phyloP scores from a whole-genome alignment of 306 rosid species.

The Castanea crenata region DNA sequence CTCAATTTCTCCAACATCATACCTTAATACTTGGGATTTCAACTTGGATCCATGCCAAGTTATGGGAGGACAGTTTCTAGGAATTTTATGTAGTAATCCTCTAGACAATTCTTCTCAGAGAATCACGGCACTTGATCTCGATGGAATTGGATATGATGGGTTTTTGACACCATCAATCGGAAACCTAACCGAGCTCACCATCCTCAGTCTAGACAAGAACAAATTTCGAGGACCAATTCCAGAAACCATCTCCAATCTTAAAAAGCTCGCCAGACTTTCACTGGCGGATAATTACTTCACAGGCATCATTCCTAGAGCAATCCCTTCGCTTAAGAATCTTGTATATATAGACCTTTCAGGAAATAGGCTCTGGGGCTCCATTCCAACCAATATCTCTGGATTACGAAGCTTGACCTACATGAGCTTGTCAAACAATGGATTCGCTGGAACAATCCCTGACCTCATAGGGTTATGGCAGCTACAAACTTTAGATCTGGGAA shows the following conservation, averaged over 20 bases:
- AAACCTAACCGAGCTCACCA: slow-evolving; percentile 37
- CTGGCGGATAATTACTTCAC: slow-evolving; percentile 43
- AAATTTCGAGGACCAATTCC: slow-evolving; percentile 50
- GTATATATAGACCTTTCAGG: slow-evolving; percentile 27
- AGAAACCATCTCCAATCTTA: slow-evolving; percentile 26
- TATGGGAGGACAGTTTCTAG: slow-evolving; percentile 39
- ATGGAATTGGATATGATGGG: slow-evolving; percentile 47
- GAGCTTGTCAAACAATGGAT: slow-evolving; percentile 36
- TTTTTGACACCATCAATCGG: slow-evolving; percentile 41
- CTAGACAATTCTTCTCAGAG: slow-evolving; percentile 39
- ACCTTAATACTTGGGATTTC: slow-evolving; percentile 43
- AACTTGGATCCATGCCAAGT: slow-evolving; percentile 38
- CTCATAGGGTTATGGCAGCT: slow-evolving; percentile 41
- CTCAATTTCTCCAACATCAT: slow-evolving; percentile 31
- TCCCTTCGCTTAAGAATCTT: slow-evolving; percentile 28
- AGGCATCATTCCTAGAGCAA: slow-evolving; percentile 27
- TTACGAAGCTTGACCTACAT: slow-evolving; percentile 31
- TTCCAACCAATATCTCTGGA: slow-evolving; percentile 22
- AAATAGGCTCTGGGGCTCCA: slow-evolving; percentile 37
- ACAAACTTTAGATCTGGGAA: slow-evolving; percentile 31
- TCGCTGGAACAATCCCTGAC: slow-evolving; percentile 39
- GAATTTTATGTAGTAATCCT: slow-evolving; percentile 42
- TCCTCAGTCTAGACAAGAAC: slow-evolving; percentile 38
- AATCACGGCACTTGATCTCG: slow-evolving; percentile 43
- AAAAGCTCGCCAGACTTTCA: slow-evolving; percentile 39